Percentiles rank a stretch among this genome's conserved stretches.
Evolutionary conservation across 306 rosid genomes (phyloP).

Genomic region (Dryas drummondii): DNA sequence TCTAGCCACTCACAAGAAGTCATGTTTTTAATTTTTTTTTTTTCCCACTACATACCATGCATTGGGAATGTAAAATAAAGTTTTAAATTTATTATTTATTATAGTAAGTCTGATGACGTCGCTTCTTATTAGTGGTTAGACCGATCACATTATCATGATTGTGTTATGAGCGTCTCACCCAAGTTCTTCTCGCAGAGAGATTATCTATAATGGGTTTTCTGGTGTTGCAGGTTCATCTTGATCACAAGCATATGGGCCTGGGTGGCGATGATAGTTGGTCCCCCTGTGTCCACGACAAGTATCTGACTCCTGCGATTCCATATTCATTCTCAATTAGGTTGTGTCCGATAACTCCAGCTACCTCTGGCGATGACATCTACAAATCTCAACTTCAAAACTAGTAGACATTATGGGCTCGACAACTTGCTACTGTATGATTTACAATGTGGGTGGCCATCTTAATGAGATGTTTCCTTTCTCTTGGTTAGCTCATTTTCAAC

Average conservation of each 20-base stretch:
- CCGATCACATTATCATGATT: too few species aligned
- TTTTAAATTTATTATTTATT: too few species aligned
- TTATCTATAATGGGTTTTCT: slow-evolving; percentile 3
- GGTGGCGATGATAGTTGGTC: slow-evolving; percentile 99
- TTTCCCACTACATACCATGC: too few species aligned
- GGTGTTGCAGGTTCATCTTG: slow-evolving; percentile 75
- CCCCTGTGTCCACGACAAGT: slow-evolving; percentile 65
- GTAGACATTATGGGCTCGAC: neutral
- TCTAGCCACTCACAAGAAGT: too few species aligned
- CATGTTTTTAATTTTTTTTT: too few species aligned
- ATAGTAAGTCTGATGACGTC: too few species aligned
- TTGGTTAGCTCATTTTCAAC: neutral
- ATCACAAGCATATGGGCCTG: slow-evolving; percentile 93
- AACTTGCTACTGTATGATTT: neutral
- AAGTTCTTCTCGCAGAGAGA: neutral
- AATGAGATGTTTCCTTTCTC: neutral
- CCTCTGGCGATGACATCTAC: slow-evolving; percentile 61
- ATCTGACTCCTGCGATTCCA: slow-evolving; percentile 57
- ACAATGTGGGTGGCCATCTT: neutral
- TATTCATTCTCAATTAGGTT: slow-evolving; percentile 69
- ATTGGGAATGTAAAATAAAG: too few species aligned
- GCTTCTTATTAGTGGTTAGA: too few species aligned
- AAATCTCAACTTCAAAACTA: slow-evolving; percentile 57
- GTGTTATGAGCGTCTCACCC: too few species aligned
- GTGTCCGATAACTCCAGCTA: slow-evolving; percentile 50